Percentiles rank a stretch among this genome's conserved stretches.
These are phyloP conservation scores for Triadica sebifera DNA, from an alignment of 345 rosid species.

Conservation along the genomic window DNA sequence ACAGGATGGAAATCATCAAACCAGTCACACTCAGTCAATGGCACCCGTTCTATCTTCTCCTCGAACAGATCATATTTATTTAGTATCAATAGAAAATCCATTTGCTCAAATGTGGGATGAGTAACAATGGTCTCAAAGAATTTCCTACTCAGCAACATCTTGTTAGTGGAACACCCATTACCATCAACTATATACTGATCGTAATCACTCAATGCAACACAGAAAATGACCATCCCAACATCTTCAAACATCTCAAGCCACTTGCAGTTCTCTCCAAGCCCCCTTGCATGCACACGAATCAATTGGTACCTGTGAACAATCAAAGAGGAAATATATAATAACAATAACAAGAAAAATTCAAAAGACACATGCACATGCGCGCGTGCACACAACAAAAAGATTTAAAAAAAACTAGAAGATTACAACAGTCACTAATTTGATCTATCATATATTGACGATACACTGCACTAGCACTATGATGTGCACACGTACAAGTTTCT, in stretches of 20 bases:
- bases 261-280: slow-evolving; percentile 89
- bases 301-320: slow-evolving; percentile 73
- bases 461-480: not conserved
- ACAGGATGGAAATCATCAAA: slow-evolving; percentile 87
- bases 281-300: slow-evolving; percentile 78
- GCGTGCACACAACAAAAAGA: too few species aligned
- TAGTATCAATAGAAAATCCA: slow-evolving; percentile 84
- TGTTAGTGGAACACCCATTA: slow-evolving; percentile 48
- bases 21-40: slow-evolving; percentile 76
- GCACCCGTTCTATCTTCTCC: slow-evolving; percentile 68
- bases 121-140: slow-evolving; percentile 84
- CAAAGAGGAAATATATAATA: not conserved
- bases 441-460: not conserved
- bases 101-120: slow-evolving; percentile 77
- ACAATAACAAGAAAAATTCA: not conserved
- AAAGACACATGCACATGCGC: not conserved
- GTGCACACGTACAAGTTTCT: not conserved
- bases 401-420: not conserved
- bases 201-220: slow-evolving; percentile 77
- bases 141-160: slow-evolving; percentile 68
- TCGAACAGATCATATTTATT: slow-evolving; percentile 83
- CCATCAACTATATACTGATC: slow-evolving; percentile 61
- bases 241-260: slow-evolving; percentile 99
- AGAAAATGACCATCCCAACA: slow-evolving; percentile 83
- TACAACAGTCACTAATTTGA: not conserved